These are phyloP conservation scores for Tylopilus vinaceipallidus DNA, from an alignment of 768 basidiomycete species.

Conservation along the genomic window DNA sequence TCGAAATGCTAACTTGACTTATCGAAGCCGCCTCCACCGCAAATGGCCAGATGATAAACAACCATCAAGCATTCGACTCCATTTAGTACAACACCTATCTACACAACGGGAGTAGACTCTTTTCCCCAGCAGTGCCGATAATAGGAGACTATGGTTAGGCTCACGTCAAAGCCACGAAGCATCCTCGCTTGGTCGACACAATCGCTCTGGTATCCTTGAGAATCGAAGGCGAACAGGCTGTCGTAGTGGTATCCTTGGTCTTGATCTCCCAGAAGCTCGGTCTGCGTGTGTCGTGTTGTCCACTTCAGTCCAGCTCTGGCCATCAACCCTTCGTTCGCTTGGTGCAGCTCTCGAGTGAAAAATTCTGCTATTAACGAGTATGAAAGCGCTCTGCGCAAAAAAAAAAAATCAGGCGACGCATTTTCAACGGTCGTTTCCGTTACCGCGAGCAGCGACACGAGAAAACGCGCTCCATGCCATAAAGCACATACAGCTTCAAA, in stretches of 20 bases:
- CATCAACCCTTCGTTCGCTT: neutral
- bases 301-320: neutral
- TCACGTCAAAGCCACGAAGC: conserved; percentile 17
- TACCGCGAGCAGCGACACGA: conserved; percentile 44
- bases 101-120: too few species aligned
- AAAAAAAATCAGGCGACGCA: conserved; percentile 5
- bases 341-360: neutral
- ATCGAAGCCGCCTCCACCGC: too few species aligned
- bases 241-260: neutral
- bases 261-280: neutral
- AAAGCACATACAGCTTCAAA: conserved; percentile 25
- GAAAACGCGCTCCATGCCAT: conserved; percentile 32
- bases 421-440: conserved; percentile 8
- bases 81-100: neutral
- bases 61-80: conserved; percentile 14
- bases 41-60: conserved; percentile 16
- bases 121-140: too few species aligned
- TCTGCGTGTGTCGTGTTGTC: conserved; percentile 9
- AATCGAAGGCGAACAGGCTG: conserved; percentile 27
- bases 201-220: conserved; percentile 50
- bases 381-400: conserved; percentile 36
- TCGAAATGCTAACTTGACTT: too few species aligned
- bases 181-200: conserved; percentile 31
- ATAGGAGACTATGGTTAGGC: too few species aligned
- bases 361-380: conserved; percentile 34